Conservation (phyloP, 306 rosid genomes). For the Ammopiptanthus mongolicus region DNA sequence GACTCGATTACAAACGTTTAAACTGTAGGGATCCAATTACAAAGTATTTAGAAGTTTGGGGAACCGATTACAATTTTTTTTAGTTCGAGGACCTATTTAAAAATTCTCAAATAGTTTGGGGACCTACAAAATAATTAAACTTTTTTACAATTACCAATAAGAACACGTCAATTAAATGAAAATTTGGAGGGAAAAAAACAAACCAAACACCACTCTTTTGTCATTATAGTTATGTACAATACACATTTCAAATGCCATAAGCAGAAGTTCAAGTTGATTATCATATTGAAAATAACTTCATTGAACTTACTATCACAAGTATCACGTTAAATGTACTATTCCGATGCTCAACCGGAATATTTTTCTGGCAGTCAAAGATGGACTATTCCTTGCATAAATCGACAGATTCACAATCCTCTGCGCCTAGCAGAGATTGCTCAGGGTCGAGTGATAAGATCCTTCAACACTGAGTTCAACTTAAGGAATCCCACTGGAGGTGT, state of each 20-base stretch:
- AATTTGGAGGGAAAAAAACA: no score
- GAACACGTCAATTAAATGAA: no score
- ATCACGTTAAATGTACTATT: not conserved
- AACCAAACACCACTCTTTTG: not conserved
- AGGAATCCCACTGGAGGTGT: not conserved
- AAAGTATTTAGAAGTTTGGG: no score
- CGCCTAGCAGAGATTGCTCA: not conserved
- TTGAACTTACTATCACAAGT: not conserved
- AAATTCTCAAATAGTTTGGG: no score
- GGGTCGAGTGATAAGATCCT: not conserved
- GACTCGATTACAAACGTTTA: no score
- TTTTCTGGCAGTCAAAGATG: not conserved
- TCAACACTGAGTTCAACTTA: not conserved
- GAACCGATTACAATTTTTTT: no score
- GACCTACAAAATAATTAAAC: no score
- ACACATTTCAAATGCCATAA: not conserved
- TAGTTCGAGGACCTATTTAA: no score
- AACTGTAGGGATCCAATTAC: no score
- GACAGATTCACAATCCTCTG: not conserved
- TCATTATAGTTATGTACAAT: not conserved
- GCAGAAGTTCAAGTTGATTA: not conserved
- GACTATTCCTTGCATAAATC: not conserved
- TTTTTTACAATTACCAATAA: no score
- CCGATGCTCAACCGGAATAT: not conserved
- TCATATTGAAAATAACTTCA: not conserved